Conservation (phyloP, 1,139 yeast species). For the Spencermartinsiella ligniputridi region DNA sequence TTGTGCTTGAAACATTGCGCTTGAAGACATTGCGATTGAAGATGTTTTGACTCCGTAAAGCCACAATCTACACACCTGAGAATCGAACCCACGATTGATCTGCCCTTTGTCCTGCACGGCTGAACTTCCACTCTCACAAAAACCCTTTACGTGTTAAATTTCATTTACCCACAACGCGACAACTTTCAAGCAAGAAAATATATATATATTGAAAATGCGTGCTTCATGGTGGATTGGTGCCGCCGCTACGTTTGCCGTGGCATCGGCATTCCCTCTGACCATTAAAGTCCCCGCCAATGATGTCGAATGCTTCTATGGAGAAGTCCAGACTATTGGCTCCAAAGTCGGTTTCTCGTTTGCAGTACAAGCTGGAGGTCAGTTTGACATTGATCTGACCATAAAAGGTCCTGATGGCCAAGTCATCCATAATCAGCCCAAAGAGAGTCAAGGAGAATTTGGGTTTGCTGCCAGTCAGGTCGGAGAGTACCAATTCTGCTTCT, state of each 20-base stretch:
- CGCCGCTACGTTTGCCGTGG: conserved; percentile 1
- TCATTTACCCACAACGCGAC: no score
- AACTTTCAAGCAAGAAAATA: no score
- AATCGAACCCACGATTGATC: no score
- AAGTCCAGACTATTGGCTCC: conserved; percentile 60
- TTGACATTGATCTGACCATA: conserved; percentile 76
- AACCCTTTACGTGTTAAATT: no score
- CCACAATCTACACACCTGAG: no score
- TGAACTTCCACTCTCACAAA: no score
- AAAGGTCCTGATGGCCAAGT: conserved; percentile 62
- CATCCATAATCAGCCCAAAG: conserved; percentile 56
- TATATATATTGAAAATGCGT: no score
- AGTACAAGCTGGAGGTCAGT: conserved; percentile 85
- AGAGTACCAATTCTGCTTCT: conserved; percentile 90
- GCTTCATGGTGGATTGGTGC: no score
- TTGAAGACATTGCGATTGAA: no score
- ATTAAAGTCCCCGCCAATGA: conserved; percentile 76
- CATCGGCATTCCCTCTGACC: conserved; percentile 49
- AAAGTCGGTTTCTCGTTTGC: conserved; percentile 81
- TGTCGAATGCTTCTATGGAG: conserved; percentile 69
- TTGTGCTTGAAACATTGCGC: no score
- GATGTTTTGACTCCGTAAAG: no score
- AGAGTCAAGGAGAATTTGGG: conserved; percentile 82
- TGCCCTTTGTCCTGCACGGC: no score
- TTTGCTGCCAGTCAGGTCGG: conserved; percentile 67